Conservation (phyloP, 2,329 filamentous ascomycete species). For the Pseudogymnoascus verrucosus region DNA sequence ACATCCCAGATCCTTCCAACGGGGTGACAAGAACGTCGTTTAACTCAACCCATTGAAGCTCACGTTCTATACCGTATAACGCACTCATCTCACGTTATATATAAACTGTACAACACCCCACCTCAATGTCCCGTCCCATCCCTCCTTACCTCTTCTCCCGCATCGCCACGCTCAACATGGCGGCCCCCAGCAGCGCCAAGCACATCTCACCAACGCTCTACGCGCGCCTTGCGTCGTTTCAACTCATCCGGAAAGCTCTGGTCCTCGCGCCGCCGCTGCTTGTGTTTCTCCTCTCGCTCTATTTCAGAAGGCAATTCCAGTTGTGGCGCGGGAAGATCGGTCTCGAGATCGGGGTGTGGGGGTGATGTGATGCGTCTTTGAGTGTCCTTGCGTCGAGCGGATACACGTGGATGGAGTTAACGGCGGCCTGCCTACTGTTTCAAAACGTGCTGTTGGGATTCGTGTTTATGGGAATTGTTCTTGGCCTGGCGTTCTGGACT, state of each 20-base stretch:
- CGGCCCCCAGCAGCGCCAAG: neutral
- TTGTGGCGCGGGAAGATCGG: slow-evolving; percentile 1
- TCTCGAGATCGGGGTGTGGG: neutral
- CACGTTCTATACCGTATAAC: neutral
- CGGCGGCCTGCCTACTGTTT: neutral
- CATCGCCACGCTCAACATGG: slow-evolving; percentile 2
- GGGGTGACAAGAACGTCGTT: neutral
- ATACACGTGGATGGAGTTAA: neutral
- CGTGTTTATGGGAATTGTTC: neutral
- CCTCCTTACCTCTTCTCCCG: neutral
- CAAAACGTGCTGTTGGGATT: neutral
- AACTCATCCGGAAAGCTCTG: neutral
- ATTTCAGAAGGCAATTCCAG: slow-evolving; percentile 5
- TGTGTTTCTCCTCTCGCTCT: slow-evolving; percentile 2
- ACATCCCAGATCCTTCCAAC: neutral
- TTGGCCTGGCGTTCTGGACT: neutral
- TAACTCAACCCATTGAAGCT: neutral
- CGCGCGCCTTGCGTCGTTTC: neutral
- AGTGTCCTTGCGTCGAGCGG: neutral
- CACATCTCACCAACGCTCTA: neutral
- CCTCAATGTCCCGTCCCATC: neutral
- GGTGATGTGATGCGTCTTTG: neutral
- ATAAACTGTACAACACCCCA: neutral
- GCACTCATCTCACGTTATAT: neutral
- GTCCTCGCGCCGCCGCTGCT: neutral